Evolutionary conservation across 805 yeast genomes (phyloP), one percentile per base, ranked within the genome.

Genomic region (Brettanomyces sp.): DNA sequence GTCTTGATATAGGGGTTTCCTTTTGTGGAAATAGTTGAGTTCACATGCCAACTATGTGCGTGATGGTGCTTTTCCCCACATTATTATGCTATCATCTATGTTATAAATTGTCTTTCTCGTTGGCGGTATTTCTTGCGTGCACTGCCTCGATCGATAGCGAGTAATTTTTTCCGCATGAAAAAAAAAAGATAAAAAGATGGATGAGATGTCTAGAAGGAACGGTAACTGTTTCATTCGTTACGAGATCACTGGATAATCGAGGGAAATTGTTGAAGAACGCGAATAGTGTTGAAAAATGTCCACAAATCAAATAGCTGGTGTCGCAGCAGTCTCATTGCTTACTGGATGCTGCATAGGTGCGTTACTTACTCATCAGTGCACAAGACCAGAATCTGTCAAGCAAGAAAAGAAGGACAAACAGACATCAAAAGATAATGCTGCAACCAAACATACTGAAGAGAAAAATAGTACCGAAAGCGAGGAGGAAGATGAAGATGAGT

Each of bases 291-390:
- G 2, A 36, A 36, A 36, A 12, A 45, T 33, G 41, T 37, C 44
- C 9, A 36, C 49, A n/a, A 22, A 41, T 13, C 46, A 43, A 30
- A 28, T 44, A 11, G 13, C 42, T 3, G 44, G 57, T 2, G 50
- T 60, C 2, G 58, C 57, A 1, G 48, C 58, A 7, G 43, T 59
- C n/a, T 59, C 63, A 12, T 43, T 61, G 14, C 45, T 60, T 22
- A 55, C 64, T 0, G 65, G 65, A 5, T 57, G 61, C 33, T 60
- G 62, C 38, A 45, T 60, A 4, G 64, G 64, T 2, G 57, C 59
- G 3, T 40, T 59, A 12, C 23, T 58, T 32, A 45, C 57, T 13
- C n/a, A 18, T 18, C 18, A 18, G 18, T 18, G 18, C 18, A 18
- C 18, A 18, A 18, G 18, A 18, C 18, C 18, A 18, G 18, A 2